Conservation (phyloP, 306 rosid species). For the Trifolium repens region DNA sequence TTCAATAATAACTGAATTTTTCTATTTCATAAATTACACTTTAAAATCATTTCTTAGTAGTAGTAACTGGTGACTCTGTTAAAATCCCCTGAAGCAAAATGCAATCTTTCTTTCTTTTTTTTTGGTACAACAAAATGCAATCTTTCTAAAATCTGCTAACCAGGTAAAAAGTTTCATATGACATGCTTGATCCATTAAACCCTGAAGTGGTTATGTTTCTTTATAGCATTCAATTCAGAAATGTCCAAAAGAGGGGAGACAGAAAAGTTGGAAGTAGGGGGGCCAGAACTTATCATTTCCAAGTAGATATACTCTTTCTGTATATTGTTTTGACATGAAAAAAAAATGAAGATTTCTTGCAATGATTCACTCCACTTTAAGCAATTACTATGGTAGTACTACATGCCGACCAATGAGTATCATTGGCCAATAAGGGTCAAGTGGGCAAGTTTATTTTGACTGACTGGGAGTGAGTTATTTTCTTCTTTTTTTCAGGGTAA, state of each 20-base stretch:
- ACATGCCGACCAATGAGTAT: constrained; percentile 32
- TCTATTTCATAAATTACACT: not conserved
- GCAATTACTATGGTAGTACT: constrained; percentile 25
- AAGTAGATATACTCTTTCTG: not conserved
- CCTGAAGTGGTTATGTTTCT: constrained; percentile 47
- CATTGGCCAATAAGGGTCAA: constrained; percentile 15
- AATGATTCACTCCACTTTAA: constrained; percentile 40
- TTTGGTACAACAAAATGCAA: constrained; percentile 37
- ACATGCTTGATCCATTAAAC: constrained; percentile 33
- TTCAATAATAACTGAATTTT: not conserved
- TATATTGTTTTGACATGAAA: constrained; percentile 24
- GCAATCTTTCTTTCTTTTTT: constrained; percentile 22
- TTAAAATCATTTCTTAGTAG: constrained; percentile 1
- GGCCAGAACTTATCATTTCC: constrained; percentile 19
- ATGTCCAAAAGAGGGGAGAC: constrained; percentile 29
- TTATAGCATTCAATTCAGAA: constrained; percentile 30
- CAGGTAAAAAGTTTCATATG: constrained; percentile 42
- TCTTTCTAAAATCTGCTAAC: not conserved
- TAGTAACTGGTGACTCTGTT: constrained; percentile 5
- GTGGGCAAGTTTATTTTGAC: constrained; percentile 16
- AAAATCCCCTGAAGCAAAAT: constrained; percentile 26
- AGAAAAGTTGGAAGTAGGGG: constrained; percentile 20
- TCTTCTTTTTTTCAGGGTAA: too few relatives aligned
- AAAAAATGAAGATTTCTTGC: constrained; percentile 18
- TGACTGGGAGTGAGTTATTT: not conserved